Evolutionary conservation across 2,329 filamentous ascomycete species (phyloP).

Genomic region (Xylaria sp.): DNA sequence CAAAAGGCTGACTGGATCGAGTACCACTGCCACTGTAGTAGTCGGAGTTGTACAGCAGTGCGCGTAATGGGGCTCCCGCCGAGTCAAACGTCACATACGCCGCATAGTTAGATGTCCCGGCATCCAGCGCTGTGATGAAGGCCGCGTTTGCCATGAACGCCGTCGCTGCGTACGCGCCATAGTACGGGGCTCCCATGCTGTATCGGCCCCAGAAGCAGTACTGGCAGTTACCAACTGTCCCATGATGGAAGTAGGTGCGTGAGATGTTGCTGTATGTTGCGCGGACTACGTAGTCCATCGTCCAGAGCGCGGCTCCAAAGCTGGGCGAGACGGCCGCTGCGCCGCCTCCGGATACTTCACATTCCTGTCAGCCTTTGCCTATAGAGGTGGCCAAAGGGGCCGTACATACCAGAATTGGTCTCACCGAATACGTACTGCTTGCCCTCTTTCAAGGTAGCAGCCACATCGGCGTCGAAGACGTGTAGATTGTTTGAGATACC

Average conservation of each 20-base stretch:
- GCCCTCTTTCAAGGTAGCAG: conserved; percentile 52
- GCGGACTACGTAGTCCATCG: conserved; percentile 59
- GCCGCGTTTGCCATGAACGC: conserved; percentile 57
- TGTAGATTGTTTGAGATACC: conserved; percentile 54
- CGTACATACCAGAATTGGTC: conserved; percentile 58
- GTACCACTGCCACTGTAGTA: conserved; percentile 53
- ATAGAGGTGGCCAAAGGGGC: not conserved
- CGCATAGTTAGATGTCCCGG: conserved; percentile 55
- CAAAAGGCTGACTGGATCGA: conserved; percentile 54
- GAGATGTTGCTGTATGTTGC: conserved; percentile 53
- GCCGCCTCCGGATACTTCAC: conserved; percentile 53
- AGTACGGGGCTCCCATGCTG: conserved; percentile 63
- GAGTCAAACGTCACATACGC: conserved; percentile 59
- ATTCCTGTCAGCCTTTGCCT: not conserved
- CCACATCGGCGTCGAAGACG: conserved; percentile 55
- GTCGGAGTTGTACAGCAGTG: conserved; percentile 60
- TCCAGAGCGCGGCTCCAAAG: conserved; percentile 63
- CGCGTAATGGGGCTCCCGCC: conserved; percentile 51
- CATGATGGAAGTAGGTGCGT: conserved; percentile 62
- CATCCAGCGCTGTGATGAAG: conserved; percentile 59
- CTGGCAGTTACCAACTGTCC: conserved; percentile 63
- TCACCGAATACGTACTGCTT: conserved; percentile 62
- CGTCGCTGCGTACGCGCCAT: conserved; percentile 61
- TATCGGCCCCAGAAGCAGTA: conserved; percentile 53
- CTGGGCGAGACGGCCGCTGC: conserved; percentile 56